Evolutionary conservation across 1,139 yeast genomes (phyloP).

Genomic region (Geotrichum klebahnii): DNA sequence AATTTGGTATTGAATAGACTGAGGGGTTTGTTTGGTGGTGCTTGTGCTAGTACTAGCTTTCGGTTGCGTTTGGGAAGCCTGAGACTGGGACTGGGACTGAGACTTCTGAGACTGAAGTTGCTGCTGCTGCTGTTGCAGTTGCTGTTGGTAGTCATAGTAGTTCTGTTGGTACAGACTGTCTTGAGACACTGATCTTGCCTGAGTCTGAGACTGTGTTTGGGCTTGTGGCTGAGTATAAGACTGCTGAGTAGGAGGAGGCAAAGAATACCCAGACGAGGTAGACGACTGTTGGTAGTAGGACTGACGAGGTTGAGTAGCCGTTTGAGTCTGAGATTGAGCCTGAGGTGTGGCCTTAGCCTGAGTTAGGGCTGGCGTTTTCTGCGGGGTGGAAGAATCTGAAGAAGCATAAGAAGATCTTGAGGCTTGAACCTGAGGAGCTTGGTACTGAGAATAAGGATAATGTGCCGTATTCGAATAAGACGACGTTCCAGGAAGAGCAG

Average conservation of each 20-base stretch:
- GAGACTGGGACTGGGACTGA: constrained; percentile 1
- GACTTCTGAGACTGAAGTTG: constrained; percentile 6
- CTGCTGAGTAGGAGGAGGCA: constrained; percentile 18
- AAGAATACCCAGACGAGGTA: constrained; percentile 5
- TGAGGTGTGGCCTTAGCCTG: neutral
- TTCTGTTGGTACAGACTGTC: constrained; percentile 1
- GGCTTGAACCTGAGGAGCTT: neutral
- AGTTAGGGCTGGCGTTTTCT: neutral
- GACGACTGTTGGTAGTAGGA: constrained; percentile 5
- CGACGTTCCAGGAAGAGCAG: neutral
- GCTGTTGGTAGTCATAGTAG: constrained; percentile 6
- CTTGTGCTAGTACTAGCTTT: no score
- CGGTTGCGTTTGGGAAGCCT: no score
- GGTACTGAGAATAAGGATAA: neutral
- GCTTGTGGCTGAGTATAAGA: constrained; percentile 4
- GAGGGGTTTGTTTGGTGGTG: no score
- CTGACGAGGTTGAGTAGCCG: constrained; percentile 13
- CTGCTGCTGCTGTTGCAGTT: constrained; percentile 15
- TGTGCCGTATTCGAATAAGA: neutral
- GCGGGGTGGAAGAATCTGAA: no score
- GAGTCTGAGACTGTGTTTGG: neutral
- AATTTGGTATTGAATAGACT: no score
- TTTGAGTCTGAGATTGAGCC: constrained; percentile 3
- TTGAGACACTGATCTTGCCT: neutral
- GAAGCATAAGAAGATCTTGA: no score